These are phyloP conservation scores for Tulasnella sp. DNA, from an alignment of 768 basidiomycete species.

Conservation along the genomic window DNA sequence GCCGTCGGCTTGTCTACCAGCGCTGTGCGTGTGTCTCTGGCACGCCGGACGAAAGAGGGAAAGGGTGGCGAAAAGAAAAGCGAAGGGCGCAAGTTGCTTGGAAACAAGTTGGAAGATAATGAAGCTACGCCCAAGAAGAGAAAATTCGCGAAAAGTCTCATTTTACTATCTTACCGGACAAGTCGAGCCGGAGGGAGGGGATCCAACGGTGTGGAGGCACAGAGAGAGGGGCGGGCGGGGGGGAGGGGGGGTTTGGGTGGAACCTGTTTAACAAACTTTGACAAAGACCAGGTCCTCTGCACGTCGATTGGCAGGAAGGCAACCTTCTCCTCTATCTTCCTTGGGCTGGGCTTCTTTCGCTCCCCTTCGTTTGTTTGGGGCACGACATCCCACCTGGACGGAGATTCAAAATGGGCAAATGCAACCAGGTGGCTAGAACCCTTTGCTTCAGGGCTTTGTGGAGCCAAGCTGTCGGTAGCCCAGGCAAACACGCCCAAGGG, in stretches of 20 bases:
- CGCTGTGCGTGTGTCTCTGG: too few relatives aligned
- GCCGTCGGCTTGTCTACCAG: slow-evolving; percentile 8
- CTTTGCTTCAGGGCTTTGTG: neutral
- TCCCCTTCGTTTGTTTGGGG: neutral
- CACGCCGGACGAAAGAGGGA: neutral
- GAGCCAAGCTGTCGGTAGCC: neutral
- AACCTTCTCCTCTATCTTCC: neutral
- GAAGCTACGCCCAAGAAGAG: neutral
- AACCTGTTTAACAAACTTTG: slow-evolving; percentile 17
- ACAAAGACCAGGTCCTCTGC: neutral
- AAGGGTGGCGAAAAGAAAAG: neutral
- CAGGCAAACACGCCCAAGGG: neutral
- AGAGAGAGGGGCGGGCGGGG: neutral
- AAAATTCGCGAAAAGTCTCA: neutral
- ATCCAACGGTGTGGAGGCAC: slow-evolving; percentile 1
- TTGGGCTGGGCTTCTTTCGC: neutral
- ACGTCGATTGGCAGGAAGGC: too few relatives aligned
- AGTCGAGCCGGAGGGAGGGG: neutral
- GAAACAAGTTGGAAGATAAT: neutral
- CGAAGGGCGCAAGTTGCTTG: neutral
- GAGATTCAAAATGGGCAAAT: neutral
- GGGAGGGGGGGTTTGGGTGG: neutral
- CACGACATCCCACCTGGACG: neutral
- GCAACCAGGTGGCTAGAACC: slow-evolving; percentile 11
- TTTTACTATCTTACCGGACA: neutral